Evolutionary conservation across 345 rosid genomes (phyloP), one percentile per base, ranked within the genome.

Genomic region (Microthlaspi erraticum): DNA sequence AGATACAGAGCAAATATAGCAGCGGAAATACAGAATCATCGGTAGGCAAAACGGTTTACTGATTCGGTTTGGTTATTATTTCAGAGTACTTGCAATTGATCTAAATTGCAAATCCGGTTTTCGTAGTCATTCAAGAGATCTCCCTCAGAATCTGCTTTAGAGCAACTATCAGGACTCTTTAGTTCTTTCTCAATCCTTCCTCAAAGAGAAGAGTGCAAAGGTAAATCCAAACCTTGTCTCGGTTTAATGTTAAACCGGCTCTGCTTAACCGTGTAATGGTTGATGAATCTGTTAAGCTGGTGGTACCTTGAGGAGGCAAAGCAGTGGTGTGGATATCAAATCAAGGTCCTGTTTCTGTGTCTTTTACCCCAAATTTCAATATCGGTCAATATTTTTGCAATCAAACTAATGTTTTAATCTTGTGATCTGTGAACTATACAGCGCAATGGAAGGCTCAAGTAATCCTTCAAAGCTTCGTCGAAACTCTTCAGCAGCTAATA

Each of bases 1-100:
- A 94, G 96, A 84, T 94, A 70, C 96, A 90, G 75, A 82, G 86
- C 79, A 90, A 93, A 81, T 90, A 87, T 51, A 94, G 98, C 49
- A 64, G 54, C n/a, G 71, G 72, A 34, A 86, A 66, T 81, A 80
- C 80, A 80, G 93, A 87, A 74, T 70, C 79, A 48, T 76, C 78
- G 13, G 98, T 91, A 85, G 78, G 88, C 70, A 51, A 2, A 2
- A 19, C 13, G 7, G 5, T 37, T 23, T 31, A 32, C 6, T 36
- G 26, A 29, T 10, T 51, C 1, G 20, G 49, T 65, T 75, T 72
- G 19, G 36, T 8, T 12, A 52, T 17, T 57, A 16, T 49, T 38
- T 13, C 0, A n/a, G 36, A 23, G 49, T 50, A 37, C 39, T 14
- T 77, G 56, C 3, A 16, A 18, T 10, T 50, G 45, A 61, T 58